Evolutionary conservation across 805 yeast species (phyloP).

Genomic region (Osmozyma mogii): DNA sequence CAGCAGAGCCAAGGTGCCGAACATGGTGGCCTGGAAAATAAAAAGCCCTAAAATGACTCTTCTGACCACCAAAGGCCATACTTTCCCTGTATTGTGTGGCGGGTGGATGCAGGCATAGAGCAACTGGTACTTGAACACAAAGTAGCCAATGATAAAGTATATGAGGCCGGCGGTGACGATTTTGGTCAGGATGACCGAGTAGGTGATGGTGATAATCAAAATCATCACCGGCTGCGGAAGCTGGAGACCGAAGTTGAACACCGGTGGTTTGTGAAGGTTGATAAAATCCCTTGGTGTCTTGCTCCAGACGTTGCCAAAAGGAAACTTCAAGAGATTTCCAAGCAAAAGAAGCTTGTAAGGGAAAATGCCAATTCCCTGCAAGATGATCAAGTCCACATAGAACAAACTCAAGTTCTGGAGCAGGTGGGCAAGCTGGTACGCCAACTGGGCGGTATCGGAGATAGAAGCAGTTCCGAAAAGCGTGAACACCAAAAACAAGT

Average conservation of each 20-base stretch:
- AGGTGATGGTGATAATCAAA: slow-evolving; percentile 74
- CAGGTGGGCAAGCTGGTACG: slow-evolving; percentile 77
- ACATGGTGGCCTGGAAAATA: slow-evolving; percentile 86
- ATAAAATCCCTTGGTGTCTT: slow-evolving; percentile 79
- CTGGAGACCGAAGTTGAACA: slow-evolving; percentile 83
- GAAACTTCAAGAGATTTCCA: slow-evolving; percentile 71
- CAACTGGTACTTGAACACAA: slow-evolving; percentile 85
- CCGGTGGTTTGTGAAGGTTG: slow-evolving; percentile 77
- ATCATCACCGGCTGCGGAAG: slow-evolving; percentile 88
- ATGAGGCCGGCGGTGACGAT: slow-evolving; percentile 77
- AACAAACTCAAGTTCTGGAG: slow-evolving; percentile 73
- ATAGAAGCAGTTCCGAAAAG: slow-evolving; percentile 87
- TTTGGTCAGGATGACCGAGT: slow-evolving; percentile 84
- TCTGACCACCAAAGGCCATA: slow-evolving; percentile 87
- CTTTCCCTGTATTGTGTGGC: slow-evolving; percentile 94
- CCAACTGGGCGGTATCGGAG: slow-evolving; percentile 85
- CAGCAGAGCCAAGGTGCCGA: slow-evolving; percentile 79
- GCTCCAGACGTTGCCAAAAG: slow-evolving; percentile 46
- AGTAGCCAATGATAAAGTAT: slow-evolving; percentile 79
- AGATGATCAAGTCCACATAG: slow-evolving; percentile 77
- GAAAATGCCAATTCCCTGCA: slow-evolving; percentile 82
- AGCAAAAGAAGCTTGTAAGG: slow-evolving; percentile 80
- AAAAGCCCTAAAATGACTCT: slow-evolving; percentile 74
- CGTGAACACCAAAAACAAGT: slow-evolving; percentile 88
- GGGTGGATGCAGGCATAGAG: slow-evolving; percentile 89